Base-by-base conservation (phyloP, 2,329 filamentous ascomycete genomes). In the Ophiocordyceps sinensis region DNA sequence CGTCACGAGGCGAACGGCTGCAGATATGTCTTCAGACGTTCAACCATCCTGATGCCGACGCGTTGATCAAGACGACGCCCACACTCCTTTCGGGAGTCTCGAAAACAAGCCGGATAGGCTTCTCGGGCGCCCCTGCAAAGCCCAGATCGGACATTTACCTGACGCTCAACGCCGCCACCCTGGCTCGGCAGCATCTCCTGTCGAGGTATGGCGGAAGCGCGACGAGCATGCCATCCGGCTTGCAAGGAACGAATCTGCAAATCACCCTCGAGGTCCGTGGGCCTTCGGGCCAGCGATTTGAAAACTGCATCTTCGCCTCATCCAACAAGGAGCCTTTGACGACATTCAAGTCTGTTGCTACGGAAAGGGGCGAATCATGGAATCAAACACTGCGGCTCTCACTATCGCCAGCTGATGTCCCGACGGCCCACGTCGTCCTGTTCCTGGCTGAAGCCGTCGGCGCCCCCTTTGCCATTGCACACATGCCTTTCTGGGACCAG, bases 71-170 rank as follows among this genome's bases (percentile, higher is more conserved):
- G 53, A 78, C 82, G 38, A 94, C 86, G 3, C 91, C 91, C 0
- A 96, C 89, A 0, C 65, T 93, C 13, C 75, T 98, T 13, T 82
- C 93, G 39, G 80, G 82, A 40, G 75, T 96, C 44, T 71, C 72
- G 43, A 82, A 82, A 58, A 94, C 88, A 1, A 82, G 72, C 52
- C 91, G 91, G 57, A 88, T 96, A 59, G 91, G 88, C 2, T 96
- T 98, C 57, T 85, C 89, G 4, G 88, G 88, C 12, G 88, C 88
- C 2, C 89, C 91, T 0, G 87, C 82, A 0, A 88, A 86, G 56
- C 72, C 83, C 14, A 73, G 93, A 51, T 95, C 87, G 11, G 93
- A 98, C 58, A 96, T 98, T 39, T 98, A 98, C 56, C 62, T 98
- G 36, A 95, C 87, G 0, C 62, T 98, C 38, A 77, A 79, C 43